Base-by-base conservation (phyloP, 768 basidiomycete species). In the Hygrophoropsis aurantiaca region DNA sequence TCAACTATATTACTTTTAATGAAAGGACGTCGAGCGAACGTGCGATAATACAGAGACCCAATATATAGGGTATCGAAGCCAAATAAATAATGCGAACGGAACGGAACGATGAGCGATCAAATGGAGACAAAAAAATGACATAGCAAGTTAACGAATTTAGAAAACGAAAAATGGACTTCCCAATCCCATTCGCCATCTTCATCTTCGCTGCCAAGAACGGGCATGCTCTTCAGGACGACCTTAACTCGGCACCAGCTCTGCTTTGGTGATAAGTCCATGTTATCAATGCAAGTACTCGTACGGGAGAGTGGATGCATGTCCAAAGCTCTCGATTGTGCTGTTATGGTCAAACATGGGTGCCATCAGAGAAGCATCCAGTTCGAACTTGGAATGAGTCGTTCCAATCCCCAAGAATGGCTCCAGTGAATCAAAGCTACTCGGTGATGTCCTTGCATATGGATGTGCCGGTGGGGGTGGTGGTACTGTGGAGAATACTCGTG, bases 181-280 rank as follows among this genome's bases (percentile, higher is more conserved):
- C 86, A 87, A 69, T 87, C 85, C 84, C 85, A 86, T 69, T 87
- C 84, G 27, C 27, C 27, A 51, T 85, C 85, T 61, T 84, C n/a
- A 39, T 83, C 83, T 61, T 84, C 82, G 52, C 77, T 76, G 38
- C 82, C 83, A 24, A 75, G 66, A 18, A 72, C 72, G 1, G 85
- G 84, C 66, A 82, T 67, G 56, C 77, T 81, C 66, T 81, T 85
- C 51, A 87, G 68, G 23, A 84, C 81, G 41, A 85, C 82, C 52
- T 82, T 75, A 51, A 85, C 82, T 32, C 84, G 75, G 32, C 80
- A 75, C 57, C 74, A n/a, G 77, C 1, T 38, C 20, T 19, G 43
- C 32, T 23, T 54, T 50, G 16, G 23, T 52, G 9, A 42, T 34
- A 10, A 46, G 46, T 45, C 59, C 64, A 42, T 63, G 56, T 35